These are phyloP conservation scores for Diaporthe sp. DNA, from an alignment of 2,329 filamentous ascomycete species.

Conservation along the genomic window DNA sequence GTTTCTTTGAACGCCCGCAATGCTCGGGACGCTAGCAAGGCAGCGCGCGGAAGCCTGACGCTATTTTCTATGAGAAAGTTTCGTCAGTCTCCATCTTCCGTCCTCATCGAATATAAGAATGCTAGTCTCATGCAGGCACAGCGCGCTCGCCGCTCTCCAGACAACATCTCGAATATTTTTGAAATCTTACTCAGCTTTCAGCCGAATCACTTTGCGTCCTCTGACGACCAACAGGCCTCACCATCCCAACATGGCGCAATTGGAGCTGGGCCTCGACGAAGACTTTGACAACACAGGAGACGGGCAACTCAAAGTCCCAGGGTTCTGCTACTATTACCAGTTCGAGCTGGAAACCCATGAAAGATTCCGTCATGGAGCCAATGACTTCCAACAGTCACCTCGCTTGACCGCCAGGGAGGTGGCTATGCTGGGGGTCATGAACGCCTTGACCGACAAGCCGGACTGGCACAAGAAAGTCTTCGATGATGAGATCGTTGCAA, in stretches of 20 bases:
- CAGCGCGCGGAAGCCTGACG: background rate
- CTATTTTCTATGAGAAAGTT: background rate
- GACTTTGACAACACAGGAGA: constrained; percentile 20
- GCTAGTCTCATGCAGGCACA: background rate
- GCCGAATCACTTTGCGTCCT: background rate
- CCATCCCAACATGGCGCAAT: background rate
- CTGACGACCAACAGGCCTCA: background rate
- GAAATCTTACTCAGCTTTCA: background rate
- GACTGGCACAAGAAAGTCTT: constrained; percentile 51
- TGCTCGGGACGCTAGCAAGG: background rate
- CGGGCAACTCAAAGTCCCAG: background rate
- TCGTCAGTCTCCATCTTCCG: background rate
- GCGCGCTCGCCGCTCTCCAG: background rate
- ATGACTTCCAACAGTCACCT: background rate
- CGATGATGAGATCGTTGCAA: constrained; percentile 47
- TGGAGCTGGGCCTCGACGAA: constrained; percentile 8
- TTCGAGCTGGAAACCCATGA: background rate
- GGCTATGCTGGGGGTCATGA: constrained; percentile 28
- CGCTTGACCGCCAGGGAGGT: constrained; percentile 27
- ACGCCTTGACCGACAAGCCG: constrained; percentile 42
- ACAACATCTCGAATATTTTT: background rate
- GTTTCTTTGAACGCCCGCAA: background rate
- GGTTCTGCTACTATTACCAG: background rate
- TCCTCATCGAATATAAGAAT: background rate
- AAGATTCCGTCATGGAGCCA: background rate